Base-by-base conservation (phyloP, 2,329 filamentous ascomycete genomes). In the Aspergillus texensis region DNA sequence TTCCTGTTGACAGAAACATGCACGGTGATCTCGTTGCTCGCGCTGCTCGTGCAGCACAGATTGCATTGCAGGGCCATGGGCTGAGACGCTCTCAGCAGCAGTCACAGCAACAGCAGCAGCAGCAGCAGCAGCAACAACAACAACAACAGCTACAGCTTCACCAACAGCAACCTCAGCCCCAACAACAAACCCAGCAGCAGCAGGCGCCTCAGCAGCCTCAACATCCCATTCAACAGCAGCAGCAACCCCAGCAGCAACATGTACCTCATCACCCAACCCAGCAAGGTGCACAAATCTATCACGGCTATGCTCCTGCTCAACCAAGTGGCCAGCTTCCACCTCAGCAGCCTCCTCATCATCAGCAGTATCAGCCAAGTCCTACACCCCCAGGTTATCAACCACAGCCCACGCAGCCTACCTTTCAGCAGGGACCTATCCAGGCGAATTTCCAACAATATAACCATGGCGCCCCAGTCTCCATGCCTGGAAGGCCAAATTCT, bases 21-120 rank as follows among this genome's bases (percentile, higher is more conserved):
- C 77, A 78, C 52, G 78, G 80, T 48, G 80, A 82, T 59, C 77
- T 83, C 60, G 80, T 82, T 57, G 80, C 79, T 14, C 80, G 81
- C 66, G 80, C 81, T 46, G 81, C 81, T 50, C 77, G 79, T 67
- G 80, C 81, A 56, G 81, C 81, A 11, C 79, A 82, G 61, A 81
- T 82, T 70, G 81, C 81, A 5, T 71, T 83, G 46, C 80, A 82
- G 66, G 80, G 79, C 24, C 77, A 81, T 65, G 74, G 76, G 5
- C 64, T 79, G 16, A 76, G 74, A 36, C 74, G 73, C 9, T 77
- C 73, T 3, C 75, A 77, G 50, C 74, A 77, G 59, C 75, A 76
- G 46, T 71, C 73, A 26, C 73, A 74, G 59, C 71, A 73, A 60
- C 71, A 73, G 52, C 70, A 70, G 32, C 69, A 72, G 21, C 75